Evolutionary conservation across 257 asterid genomes (phyloP).

Genomic region (Thymus quinquecostatus): DNA sequence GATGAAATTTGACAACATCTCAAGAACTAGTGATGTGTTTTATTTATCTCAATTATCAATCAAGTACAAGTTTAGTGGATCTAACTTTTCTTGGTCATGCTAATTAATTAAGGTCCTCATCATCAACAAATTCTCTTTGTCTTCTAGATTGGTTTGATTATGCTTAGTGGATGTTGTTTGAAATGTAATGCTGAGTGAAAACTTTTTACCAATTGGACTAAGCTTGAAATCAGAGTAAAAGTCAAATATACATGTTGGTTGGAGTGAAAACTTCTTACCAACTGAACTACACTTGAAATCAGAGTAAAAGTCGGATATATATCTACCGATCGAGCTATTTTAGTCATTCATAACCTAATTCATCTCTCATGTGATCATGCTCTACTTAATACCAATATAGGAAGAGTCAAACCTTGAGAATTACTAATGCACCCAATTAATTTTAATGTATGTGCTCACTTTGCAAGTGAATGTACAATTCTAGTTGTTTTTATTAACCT

Average conservation of each 20-base stretch:
- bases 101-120: constrained; percentile 25
- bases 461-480: neutral
- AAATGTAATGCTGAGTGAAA: too few species aligned
- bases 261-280: too few species aligned
- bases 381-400: too few species aligned
- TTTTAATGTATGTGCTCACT: neutral
- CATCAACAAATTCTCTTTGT: constrained; percentile 21
- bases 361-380: neutral
- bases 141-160: constrained; percentile 26
- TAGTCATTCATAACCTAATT: too few species aligned
- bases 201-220: too few species aligned
- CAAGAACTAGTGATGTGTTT: neutral
- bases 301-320: too few species aligned
- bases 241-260: too few species aligned
- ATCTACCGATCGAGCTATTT: too few species aligned
- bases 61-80: constrained; percentile 21
- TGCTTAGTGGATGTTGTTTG: neutral
- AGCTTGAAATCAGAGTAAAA: too few species aligned
- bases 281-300: too few species aligned
- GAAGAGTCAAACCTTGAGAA: too few species aligned
- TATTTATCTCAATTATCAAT: neutral
- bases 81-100: constrained; percentile 26
- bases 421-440: neutral
- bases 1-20: constrained; percentile 17
- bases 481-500: constrained; percentile 12